Conservation (phyloP, 495 filamentous ascomycete species). For the Penicillium herquei region DNA sequence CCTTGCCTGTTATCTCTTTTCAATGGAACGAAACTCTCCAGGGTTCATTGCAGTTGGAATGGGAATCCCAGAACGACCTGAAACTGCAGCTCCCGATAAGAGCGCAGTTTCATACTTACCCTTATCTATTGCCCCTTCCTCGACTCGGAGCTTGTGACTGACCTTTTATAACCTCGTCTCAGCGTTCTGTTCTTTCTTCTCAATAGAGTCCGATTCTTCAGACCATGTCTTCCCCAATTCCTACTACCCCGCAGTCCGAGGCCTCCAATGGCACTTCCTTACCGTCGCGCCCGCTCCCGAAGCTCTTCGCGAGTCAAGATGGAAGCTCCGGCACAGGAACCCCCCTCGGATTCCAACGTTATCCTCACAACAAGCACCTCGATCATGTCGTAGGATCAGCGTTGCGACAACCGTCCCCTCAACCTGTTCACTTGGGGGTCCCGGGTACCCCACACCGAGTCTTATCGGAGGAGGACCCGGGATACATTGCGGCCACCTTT, state of each 20-base stretch:
- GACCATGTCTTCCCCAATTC: constrained; percentile 38
- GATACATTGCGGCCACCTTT: constrained; percentile 93
- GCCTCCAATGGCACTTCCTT: constrained; percentile 31
- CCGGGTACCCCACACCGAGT: constrained; percentile 62
- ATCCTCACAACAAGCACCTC: constrained; percentile 60
- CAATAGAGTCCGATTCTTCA: constrained; percentile 12
- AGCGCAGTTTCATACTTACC: background rate
- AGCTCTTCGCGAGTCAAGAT: constrained; percentile 37
- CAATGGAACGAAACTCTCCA: background rate
- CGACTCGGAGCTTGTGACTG: no score
- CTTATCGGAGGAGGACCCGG: constrained; percentile 85
- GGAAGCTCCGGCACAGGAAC: constrained; percentile 43
- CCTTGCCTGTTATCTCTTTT: constrained; percentile 12
- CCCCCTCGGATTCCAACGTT: constrained; percentile 49
- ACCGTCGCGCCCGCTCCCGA: constrained; percentile 35
- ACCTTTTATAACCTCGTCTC: background rate
- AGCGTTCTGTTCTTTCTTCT: constrained; percentile 20
- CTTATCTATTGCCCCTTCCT: constrained; percentile 12
- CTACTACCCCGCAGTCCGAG: constrained; percentile 33
- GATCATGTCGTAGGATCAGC: constrained; percentile 59
- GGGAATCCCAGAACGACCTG: background rate
- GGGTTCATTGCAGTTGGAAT: background rate
- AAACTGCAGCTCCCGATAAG: constrained; percentile 15
- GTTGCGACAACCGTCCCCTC: constrained; percentile 75
- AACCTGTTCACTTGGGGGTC: constrained; percentile 86